Percentiles rank a stretch among this genome's conserved stretches.
phyloP scores from a whole-genome alignment of 306 rosid genomes.

The Sicyos edulis region DNA sequence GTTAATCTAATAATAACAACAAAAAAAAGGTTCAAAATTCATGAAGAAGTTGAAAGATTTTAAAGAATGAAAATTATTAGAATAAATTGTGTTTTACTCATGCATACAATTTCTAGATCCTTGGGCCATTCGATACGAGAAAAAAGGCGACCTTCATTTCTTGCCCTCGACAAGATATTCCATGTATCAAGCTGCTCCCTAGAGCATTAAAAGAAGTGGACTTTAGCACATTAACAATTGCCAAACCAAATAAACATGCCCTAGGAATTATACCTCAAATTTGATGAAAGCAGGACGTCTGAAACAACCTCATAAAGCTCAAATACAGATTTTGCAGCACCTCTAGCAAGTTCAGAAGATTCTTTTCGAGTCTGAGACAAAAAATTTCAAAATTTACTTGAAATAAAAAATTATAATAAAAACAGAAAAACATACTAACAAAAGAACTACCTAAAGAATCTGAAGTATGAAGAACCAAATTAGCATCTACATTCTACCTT shows the following conservation, averaged over 20 bases:
- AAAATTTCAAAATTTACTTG: slow-evolving; percentile 15
- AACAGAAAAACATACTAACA: slow-evolving; percentile 9
- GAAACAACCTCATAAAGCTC: slow-evolving; percentile 81
- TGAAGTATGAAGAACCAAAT: background rate
- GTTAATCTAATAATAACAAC: slow-evolving; percentile 10
- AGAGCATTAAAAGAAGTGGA: slow-evolving; percentile 22
- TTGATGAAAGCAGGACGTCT: slow-evolving; percentile 58
- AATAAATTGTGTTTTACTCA: slow-evolving; percentile 9
- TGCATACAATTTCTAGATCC: slow-evolving; percentile 79
- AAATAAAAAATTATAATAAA: background rate
- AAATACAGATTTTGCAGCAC: slow-evolving; percentile 71
- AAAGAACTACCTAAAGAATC: background rate
- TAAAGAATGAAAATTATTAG: background rate
- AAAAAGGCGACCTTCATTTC: slow-evolving; percentile 75
- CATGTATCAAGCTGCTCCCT: slow-evolving; percentile 94
- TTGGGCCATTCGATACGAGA: slow-evolving; percentile 71
- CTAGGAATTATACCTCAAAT: slow-evolving; percentile 60
- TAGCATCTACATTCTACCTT: background rate
- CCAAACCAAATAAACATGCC: slow-evolving; percentile 11
- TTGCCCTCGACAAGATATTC: slow-evolving; percentile 83
- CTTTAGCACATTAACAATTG: slow-evolving; percentile 1
- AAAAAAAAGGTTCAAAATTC: background rate
- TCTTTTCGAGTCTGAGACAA: slow-evolving; percentile 59
- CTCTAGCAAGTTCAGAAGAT: slow-evolving; percentile 64
- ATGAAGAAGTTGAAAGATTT: too few relatives aligned